These are phyloP conservation scores for Didymella keratinophila DNA, from an alignment of 2,329 filamentous ascomycete species.

Conservation along the genomic window DNA sequence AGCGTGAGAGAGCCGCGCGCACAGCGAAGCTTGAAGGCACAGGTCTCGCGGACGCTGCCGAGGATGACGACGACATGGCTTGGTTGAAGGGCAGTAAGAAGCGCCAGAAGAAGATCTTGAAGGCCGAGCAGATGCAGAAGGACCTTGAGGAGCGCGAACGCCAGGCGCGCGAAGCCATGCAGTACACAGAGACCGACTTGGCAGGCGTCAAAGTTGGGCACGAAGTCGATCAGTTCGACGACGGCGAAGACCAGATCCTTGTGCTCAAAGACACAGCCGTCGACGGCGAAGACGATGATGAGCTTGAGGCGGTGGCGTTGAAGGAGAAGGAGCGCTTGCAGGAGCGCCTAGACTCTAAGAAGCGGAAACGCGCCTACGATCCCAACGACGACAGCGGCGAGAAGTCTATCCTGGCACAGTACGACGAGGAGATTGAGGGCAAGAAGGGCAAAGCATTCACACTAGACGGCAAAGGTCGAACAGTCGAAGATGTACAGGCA, in stretches of 20 bases:
- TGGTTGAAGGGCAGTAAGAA: constrained; percentile 94
- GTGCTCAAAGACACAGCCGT: constrained; percentile 95
- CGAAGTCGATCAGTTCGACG: constrained; percentile 80
- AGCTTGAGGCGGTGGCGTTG: constrained; percentile 80
- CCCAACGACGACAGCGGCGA: constrained; percentile 75
- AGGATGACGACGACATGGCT: constrained; percentile 75
- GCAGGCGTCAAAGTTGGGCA: constrained; percentile 93
- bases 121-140: constrained; percentile 72
- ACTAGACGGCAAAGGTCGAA: constrained; percentile 78
- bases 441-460: constrained; percentile 91
- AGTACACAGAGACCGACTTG: constrained; percentile 86
- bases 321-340: constrained; percentile 75
- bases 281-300: constrained; percentile 82
- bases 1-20: constrained; percentile 82
- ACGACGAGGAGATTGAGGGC: constrained; percentile 92
- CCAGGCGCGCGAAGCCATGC: constrained; percentile 67
- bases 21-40: constrained; percentile 79
- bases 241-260: constrained; percentile 84
- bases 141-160: constrained; percentile 76
- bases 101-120: constrained; percentile 86
- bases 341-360: constrained; percentile 85
- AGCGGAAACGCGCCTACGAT: constrained; percentile 88
- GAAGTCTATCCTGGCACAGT: constrained; percentile 80
- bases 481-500: constrained; percentile 66
- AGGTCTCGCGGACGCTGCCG: constrained; percentile 80